Conservation (phyloP, 2,329 filamentous ascomycete species). For the Colletotrichum lindemuthianum region DNA sequence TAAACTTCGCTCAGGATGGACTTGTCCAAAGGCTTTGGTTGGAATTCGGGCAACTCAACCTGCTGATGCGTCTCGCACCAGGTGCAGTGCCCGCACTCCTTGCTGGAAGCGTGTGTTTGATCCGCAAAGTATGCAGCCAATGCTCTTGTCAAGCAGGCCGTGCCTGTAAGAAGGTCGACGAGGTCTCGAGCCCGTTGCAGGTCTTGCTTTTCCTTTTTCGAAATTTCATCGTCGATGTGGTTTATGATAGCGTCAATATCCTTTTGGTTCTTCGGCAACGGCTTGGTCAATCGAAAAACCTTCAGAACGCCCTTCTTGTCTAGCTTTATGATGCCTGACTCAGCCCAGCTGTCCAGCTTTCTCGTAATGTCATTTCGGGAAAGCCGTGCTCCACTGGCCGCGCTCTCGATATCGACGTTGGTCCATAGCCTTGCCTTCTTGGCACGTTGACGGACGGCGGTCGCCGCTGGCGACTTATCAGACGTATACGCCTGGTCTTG, state of each 20-base stretch:
- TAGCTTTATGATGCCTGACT: constrained; percentile 59
- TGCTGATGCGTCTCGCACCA: constrained; percentile 53
- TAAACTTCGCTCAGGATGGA: constrained; percentile 56
- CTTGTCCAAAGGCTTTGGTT: constrained; percentile 50
- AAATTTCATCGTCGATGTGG: constrained; percentile 60
- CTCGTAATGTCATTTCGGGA: constrained; percentile 59
- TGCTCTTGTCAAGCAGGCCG: constrained; percentile 60
- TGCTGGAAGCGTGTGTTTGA: constrained; percentile 51
- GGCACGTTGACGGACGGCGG: constrained; percentile 54
- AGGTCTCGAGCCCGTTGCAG: constrained; percentile 61
- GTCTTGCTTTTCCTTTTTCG: constrained; percentile 62
- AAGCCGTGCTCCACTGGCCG: constrained; percentile 45
- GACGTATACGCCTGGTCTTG: constrained; percentile 45
- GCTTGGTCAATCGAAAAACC: constrained; percentile 60
- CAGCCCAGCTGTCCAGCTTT: constrained; percentile 64
- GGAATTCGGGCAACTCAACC: constrained; percentile 51
- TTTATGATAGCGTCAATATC: constrained; percentile 57
- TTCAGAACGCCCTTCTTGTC: constrained; percentile 62
- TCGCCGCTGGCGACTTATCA: constrained; percentile 54
- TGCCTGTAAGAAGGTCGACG: constrained; percentile 61
- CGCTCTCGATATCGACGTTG: constrained; percentile 59
- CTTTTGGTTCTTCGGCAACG: constrained; percentile 52
- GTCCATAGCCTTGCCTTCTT: constrained; percentile 54
- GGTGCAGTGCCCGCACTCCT: constrained; percentile 66
- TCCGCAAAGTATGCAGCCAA: constrained; percentile 70